phyloP scores from a whole-genome alignment of 2,329 filamentous ascomycete species.

The Sphaerulina populicola region DNA sequence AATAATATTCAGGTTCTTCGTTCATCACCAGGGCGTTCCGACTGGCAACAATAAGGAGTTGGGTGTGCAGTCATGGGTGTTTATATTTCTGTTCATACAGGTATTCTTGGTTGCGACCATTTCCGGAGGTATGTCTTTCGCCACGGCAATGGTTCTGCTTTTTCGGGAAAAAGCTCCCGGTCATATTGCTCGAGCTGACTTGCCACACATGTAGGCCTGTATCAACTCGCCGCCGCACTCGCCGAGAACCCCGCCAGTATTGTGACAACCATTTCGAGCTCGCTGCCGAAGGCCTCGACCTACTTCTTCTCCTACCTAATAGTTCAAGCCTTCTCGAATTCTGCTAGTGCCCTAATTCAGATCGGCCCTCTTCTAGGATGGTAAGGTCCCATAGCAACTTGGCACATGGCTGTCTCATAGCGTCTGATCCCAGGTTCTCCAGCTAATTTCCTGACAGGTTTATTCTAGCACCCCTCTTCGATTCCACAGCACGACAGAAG shows the following conservation, averaged over 20 bases:
- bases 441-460: conserved; percentile 40
- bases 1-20: conserved; percentile 65
- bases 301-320: conserved; percentile 99
- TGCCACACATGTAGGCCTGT: neutral
- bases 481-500: conserved; percentile 74
- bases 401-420: neutral
- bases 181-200: neutral
- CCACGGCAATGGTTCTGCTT: conserved; percentile 22
- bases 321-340: conserved; percentile 82
- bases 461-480: conserved; percentile 67
- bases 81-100: conserved; percentile 87
- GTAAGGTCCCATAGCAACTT: conserved; percentile 24
- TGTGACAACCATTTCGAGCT: conserved; percentile 62
- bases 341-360: conserved; percentile 80
- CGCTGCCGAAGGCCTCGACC: conserved; percentile 78
- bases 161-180: too few relatives aligned
- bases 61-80: conserved; percentile 87
- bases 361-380: conserved; percentile 69
- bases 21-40: conserved; percentile 66
- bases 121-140: conserved; percentile 62
- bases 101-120: conserved; percentile 88
- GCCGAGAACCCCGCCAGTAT: conserved; percentile 58
- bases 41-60: conserved; percentile 72
- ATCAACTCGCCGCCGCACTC: conserved; percentile 42
- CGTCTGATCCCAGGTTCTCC: neutral